Conservation (phyloP, 176 grass and related monocot species). For the Oryza meridionalis region DNA sequence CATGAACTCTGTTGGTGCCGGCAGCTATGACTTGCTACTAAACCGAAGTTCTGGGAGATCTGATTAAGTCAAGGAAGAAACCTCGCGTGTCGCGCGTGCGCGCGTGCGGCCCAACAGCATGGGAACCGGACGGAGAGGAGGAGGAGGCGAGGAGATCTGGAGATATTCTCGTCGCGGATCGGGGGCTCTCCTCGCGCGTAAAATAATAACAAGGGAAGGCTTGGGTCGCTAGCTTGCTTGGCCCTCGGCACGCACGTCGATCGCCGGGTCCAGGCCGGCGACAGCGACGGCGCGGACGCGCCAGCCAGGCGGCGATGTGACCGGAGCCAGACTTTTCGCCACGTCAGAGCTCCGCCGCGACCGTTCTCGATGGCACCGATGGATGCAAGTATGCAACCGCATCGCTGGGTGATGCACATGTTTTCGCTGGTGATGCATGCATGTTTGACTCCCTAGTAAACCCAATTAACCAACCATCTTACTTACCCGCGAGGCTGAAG, state of each 20-base stretch:
- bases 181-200: neutral
- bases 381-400: neutral
- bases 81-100: neutral
- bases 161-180: conserved; percentile 12
- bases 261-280: conserved; percentile 12
- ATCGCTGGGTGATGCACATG: neutral
- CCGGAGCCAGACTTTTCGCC: conserved; percentile 32
- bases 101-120: neutral
- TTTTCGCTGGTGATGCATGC: too few relatives aligned
- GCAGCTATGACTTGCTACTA: neutral
- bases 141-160: too few relatives aligned
- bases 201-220: neutral
- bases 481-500: neutral
- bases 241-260: conserved; percentile 14
- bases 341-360: conserved; percentile 4
- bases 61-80: neutral
- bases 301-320: conserved; percentile 30
- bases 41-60: neutral
- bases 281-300: conserved; percentile 31
- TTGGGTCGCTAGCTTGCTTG: neutral
- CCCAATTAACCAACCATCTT: neutral
- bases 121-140: neutral
- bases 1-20: neutral
- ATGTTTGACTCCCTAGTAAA: neutral
- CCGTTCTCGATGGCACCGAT: neutral